phyloP scores from a whole-genome alignment of 805 yeast species.

The Suhomyces emberorum region DNA sequence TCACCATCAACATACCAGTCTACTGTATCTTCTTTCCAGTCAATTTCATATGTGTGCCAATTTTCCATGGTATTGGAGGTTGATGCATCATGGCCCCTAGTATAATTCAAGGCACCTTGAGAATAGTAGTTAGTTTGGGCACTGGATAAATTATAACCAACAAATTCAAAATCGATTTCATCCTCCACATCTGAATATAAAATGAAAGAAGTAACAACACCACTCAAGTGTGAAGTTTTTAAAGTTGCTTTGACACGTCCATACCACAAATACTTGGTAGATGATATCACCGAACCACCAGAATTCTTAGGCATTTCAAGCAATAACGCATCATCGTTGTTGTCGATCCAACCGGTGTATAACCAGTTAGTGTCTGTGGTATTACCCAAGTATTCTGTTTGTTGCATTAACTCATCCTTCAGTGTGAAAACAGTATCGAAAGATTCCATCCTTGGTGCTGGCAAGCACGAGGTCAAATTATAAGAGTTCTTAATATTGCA shows the following conservation, averaged over 20 bases:
- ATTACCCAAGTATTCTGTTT: conserved; percentile 62
- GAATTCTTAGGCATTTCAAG: conserved; percentile 74
- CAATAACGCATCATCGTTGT: conserved; percentile 51
- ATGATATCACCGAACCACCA: conserved; percentile 76
- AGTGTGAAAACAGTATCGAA: conserved; percentile 41
- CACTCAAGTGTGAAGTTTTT: conserved; percentile 70
- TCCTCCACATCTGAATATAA: conserved; percentile 81
- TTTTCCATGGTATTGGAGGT: conserved; percentile 55
- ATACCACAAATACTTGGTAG: conserved; percentile 81
- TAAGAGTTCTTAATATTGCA: conserved; percentile 77
- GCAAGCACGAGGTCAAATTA: conserved; percentile 71
- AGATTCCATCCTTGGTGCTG: conserved; percentile 72
- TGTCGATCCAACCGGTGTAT: conserved; percentile 56
- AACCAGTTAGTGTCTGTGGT: conserved; percentile 65
- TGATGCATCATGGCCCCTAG: conserved; percentile 48
- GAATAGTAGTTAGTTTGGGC: conserved; percentile 81
- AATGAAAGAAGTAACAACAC: conserved; percentile 84
- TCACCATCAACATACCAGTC: conserved; percentile 74
- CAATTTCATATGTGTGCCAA: conserved; percentile 73
- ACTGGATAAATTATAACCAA: conserved; percentile 65
- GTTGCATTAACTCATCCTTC: conserved; percentile 21
- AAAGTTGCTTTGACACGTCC: conserved; percentile 71
- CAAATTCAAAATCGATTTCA: conserved; percentile 85
- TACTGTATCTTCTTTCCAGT: conserved; percentile 73
- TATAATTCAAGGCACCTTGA: conserved; percentile 68